phyloP scores from a whole-genome alignment of 371 early-diverging fungal genomes.

The Mortierella sp. region DNA sequence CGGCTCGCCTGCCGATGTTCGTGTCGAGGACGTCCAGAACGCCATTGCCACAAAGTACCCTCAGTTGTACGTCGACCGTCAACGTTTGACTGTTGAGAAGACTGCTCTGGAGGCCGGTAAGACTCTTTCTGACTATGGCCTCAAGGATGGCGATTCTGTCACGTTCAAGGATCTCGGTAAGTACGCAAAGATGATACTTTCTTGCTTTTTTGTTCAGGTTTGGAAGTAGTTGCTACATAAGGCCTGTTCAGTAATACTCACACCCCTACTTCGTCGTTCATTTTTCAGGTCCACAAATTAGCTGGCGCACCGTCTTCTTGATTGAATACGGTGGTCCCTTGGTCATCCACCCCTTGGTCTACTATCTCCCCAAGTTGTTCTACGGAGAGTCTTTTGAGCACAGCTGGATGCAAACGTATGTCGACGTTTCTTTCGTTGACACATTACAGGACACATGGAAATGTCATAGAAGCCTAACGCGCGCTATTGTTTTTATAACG shows the following conservation, averaged over 20 bases:
- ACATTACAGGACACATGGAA: background rate
- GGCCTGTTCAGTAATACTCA: background rate
- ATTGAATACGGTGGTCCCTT: constrained; percentile 96
- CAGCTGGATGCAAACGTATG: constrained; percentile 76
- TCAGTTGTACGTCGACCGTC: constrained; percentile 79
- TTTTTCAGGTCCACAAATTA: constrained; percentile 87
- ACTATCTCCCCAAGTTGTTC: constrained; percentile 74
- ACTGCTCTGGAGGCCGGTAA: constrained; percentile 66
- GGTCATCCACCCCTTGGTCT: constrained; percentile 89
- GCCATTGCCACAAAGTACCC: constrained; percentile 74
- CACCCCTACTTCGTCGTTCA: background rate
- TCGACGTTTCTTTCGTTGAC: background rate
- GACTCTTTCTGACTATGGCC: constrained; percentile 67
- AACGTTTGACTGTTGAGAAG: constrained; percentile 78
- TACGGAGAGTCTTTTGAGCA: constrained; percentile 79
- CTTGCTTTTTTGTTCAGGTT: background rate
- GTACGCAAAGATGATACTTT: background rate
- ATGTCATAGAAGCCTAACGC: background rate
- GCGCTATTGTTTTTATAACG: background rate
- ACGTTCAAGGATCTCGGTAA: constrained; percentile 88
- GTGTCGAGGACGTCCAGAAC: constrained; percentile 72
- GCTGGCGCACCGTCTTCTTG: constrained; percentile 95
- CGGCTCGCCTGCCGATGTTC: constrained; percentile 65
- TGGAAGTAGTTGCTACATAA: too few species aligned
- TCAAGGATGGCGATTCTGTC: constrained; percentile 75